Base-by-base conservation (phyloP, 805 yeast species). In the Cyberlindnera galapagoensis region DNA sequence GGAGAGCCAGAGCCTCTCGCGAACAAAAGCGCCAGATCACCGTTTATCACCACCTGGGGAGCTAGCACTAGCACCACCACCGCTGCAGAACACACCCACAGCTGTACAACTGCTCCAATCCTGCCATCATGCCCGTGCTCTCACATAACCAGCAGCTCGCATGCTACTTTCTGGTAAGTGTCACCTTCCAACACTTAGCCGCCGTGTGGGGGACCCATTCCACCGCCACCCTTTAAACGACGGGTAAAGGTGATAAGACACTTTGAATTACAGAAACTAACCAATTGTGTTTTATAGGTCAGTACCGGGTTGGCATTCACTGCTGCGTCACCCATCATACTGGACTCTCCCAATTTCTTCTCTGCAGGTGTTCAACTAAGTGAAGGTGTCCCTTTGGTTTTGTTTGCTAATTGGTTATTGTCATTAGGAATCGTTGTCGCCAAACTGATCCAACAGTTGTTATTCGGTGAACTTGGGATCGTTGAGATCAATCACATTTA, bases 391-490 rank as follows among this genome's bases (percentile, higher is more conserved):
- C 58, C 67, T 32, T 45, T 63, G 8, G 45, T 72, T 2, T 49
- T 67, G 1, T 31, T 69, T 16, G 56, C 61, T 3, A 67, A 71
- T 36, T 65, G 78, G 55, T 42, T 67, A 12, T 52, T 76, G 8
- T 50, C 64, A 1, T 49, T 57, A 28, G 44, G 57, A 5, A 38
- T 56, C 2, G 40, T 59, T 3, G 10, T 67, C 11, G 80, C 76
- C 21, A 71, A 73, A 40, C 25, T 66, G 7, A 41, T 77, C 0
- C 80, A 77, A 29, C 40, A 56, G 18, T 2, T 76, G 0, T 46
- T 85, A 22, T 86, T 87, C 60, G 95, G 95, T 1, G 76, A 75
- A 35, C 59, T 90, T 32, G 64, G 95, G 35, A 57, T 76, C 11
- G 67, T 82, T 21, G 98, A 90, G 52, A 56, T 69, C 33, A 94